Percentiles rank a stretch among this genome's conserved stretches.
Evolutionary conservation across 2,329 filamentous ascomycete genomes (phyloP).

Genomic region (Calonectria henricotiae): DNA sequence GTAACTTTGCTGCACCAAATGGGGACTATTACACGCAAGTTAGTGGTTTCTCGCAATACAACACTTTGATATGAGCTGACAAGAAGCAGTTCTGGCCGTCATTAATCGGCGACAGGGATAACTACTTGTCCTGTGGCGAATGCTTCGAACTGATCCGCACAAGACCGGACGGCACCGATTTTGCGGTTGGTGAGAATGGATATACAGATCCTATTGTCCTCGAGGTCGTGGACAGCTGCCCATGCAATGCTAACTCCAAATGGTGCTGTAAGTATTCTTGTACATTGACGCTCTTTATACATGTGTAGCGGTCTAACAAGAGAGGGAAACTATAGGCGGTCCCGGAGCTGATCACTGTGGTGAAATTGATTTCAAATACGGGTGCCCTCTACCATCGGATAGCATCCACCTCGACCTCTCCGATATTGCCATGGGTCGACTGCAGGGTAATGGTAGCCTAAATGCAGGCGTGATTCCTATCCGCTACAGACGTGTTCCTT

Average conservation of each 20-base stretch:
- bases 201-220: conserved; percentile 29
- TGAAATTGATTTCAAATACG: conserved; percentile 30
- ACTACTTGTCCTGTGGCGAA: conserved; percentile 28
- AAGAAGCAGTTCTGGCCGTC: conserved; percentile 26
- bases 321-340: conserved; percentile 8
- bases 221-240: conserved; percentile 28
- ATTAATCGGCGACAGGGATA: conserved; percentile 20
- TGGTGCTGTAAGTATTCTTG: conserved; percentile 30
- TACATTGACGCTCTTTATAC: background rate
- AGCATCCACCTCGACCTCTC: conserved; percentile 30
- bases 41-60: background rate
- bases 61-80: background rate
- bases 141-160: conserved; percentile 30
- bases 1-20: conserved; percentile 32
- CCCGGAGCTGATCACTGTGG: conserved; percentile 29
- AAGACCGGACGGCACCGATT: conserved; percentile 27
- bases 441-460: conserved; percentile 26
- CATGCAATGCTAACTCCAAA: conserved; percentile 30
- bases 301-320: background rate
- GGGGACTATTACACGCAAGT: conserved; percentile 32
- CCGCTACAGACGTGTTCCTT: conserved; percentile 26
- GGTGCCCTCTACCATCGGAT: conserved; percentile 28
- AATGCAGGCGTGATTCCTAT: conserved; percentile 25
- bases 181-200: conserved; percentile 12
- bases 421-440: conserved; percentile 30